phyloP scores from a whole-genome alignment of 441 rosid genomes.

The Erysimum cheiri region DNA sequence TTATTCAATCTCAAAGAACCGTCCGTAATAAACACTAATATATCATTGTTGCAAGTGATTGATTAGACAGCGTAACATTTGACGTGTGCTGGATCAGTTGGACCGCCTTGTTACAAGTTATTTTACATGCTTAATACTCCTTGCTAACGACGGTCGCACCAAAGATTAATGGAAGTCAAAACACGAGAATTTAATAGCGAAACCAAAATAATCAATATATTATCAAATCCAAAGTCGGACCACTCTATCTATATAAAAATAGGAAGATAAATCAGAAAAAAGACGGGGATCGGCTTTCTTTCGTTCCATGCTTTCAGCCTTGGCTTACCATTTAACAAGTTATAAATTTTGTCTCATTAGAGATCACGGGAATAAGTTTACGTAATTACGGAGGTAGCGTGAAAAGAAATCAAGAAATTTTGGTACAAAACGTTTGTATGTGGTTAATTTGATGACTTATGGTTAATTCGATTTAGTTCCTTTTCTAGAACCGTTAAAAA shows the following conservation, averaged over 20 bases:
- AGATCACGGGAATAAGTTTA: neutral
- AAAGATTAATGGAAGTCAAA: too few species aligned
- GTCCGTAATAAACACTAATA: neutral
- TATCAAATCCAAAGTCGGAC: constrained; percentile 20
- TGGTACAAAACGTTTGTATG: neutral
- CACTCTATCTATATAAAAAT: neutral
- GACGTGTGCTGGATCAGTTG: constrained; percentile 16
- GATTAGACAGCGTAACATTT: constrained; percentile 10
- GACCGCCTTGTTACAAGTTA: constrained; percentile 22
- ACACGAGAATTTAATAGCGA: neutral
- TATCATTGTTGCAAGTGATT: constrained; percentile 18
- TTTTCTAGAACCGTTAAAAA: neutral
- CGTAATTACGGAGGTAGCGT: constrained; percentile 8
- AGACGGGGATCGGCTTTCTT: neutral
- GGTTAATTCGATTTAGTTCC: neutral
- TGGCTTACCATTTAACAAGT: neutral
- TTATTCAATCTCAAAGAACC: neutral
- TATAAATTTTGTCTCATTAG: constrained; percentile 12
- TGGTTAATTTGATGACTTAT: neutral
- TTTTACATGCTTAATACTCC: constrained; percentile 1
- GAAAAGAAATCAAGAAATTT: constrained; percentile 1
- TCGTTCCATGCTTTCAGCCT: neutral
- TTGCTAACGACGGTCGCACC: too few species aligned
- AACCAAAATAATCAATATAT: neutral
- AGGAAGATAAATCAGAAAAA: too few species aligned